Conservation (phyloP, 192 early-diverging fungal genomes). For the Entophlyctis luteolus region DNA sequence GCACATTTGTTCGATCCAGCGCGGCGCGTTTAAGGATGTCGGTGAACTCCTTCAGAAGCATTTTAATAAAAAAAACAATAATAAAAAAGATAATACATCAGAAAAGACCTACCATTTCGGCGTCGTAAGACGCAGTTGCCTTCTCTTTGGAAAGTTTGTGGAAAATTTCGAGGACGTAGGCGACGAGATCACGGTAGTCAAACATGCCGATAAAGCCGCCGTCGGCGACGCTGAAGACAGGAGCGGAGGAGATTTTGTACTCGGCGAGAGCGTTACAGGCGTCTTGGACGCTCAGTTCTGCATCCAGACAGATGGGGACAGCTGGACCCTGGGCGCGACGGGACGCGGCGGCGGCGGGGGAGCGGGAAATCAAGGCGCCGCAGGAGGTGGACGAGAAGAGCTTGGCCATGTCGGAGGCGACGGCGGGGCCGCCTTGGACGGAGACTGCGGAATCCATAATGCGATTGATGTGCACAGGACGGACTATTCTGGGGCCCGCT, state of each 20-base stretch:
- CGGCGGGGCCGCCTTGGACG: too few relatives aligned
- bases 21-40: conserved; percentile 47
- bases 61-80: too few relatives aligned
- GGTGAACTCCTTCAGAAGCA: conserved; percentile 33
- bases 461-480: too few relatives aligned
- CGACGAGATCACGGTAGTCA: conserved; percentile 51
- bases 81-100: too few relatives aligned
- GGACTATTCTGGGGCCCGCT: too few relatives aligned
- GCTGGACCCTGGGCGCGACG: neutral
- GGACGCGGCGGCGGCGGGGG: neutral
- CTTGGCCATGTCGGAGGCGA: too few relatives aligned
- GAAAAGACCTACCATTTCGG: conserved; percentile 34
- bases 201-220: conserved; percentile 51
- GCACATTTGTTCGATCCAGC: conserved; percentile 38
- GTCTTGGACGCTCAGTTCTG: conserved; percentile 44
- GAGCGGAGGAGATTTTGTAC: conserved; percentile 46
- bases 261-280: conserved; percentile 47
- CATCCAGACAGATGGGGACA: conserved; percentile 43
- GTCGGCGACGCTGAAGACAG: conserved; percentile 29
- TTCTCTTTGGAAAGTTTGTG: conserved; percentile 38
- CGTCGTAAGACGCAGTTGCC: conserved; percentile 4
- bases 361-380: too few relatives aligned
- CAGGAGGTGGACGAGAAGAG: too few relatives aligned
- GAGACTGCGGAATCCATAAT: too few relatives aligned
- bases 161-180: conserved; percentile 45